Conservation (phyloP, 441 rosid species). For the Erodium trifolium region DNA sequence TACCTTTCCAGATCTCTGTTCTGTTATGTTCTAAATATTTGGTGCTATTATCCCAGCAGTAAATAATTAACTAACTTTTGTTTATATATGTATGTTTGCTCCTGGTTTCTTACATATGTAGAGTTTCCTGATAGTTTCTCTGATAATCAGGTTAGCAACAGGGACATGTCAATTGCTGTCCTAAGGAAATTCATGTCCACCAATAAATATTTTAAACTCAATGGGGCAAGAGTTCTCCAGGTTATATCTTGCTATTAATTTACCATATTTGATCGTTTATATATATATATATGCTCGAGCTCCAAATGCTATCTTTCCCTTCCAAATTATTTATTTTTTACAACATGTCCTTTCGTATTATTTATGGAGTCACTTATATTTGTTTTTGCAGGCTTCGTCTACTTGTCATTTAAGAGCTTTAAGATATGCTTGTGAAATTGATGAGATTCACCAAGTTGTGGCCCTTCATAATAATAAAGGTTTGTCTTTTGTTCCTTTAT, state of each 20-base stretch:
- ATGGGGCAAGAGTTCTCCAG: slow-evolving; percentile 88
- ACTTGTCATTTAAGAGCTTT: slow-evolving; percentile 89
- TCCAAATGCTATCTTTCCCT: no score
- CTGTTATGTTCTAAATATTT: no score
- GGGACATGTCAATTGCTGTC: slow-evolving; percentile 90
- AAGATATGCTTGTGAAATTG: slow-evolving; percentile 86
- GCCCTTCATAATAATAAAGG: slow-evolving; percentile 88
- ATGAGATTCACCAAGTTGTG: slow-evolving; percentile 83
- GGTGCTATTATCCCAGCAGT: no score
- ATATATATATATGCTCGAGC: no score
- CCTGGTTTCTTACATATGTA: neutral
- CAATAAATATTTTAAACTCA: no score
- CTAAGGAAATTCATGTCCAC: slow-evolving; percentile 63
- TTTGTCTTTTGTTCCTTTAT: no score
- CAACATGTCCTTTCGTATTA: no score
- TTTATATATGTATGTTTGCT: neutral
- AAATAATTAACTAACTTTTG: neutral
- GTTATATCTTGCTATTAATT: slow-evolving; percentile 27
- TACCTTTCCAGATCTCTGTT: no score
- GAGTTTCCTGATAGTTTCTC: neutral
- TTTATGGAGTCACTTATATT: no score
- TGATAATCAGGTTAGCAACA: slow-evolving; percentile 83
- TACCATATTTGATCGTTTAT: neutral
- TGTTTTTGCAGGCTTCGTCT: slow-evolving; percentile 56
- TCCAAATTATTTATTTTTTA: no score